Conservation (phyloP, 1,284 basidiomycete species). For the Volvariella surrecta region DNA sequence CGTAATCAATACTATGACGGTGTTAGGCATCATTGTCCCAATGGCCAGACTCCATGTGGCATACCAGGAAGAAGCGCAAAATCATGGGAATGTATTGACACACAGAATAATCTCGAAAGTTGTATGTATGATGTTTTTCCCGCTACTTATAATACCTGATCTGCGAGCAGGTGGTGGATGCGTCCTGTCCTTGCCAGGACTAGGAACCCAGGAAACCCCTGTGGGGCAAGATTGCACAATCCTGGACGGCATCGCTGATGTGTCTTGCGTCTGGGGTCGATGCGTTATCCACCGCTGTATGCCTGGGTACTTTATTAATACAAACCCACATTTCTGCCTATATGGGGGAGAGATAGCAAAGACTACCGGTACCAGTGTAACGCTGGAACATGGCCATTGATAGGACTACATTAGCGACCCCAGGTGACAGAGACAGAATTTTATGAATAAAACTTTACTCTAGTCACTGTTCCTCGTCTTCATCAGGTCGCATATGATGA, state of each 20-base stretch:
- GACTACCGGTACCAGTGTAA: too few species aligned
- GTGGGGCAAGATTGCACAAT: conserved; percentile 38
- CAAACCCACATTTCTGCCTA: conserved; percentile 19
- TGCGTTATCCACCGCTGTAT: conserved; percentile 40
- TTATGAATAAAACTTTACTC: too few species aligned
- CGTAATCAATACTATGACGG: conserved; percentile 17
- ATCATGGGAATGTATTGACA: conserved; percentile 42
- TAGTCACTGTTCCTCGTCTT: too few species aligned
- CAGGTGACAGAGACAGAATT: too few species aligned
- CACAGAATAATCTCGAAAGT: conserved; percentile 38
- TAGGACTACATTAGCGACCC: too few species aligned
- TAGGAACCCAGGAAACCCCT: conserved; percentile 13
- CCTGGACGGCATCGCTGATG: conserved; percentile 38
- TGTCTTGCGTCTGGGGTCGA: conserved; percentile 33
- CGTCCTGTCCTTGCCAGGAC: conserved; percentile 23
- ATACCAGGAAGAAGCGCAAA: conserved; percentile 25
- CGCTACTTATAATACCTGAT: not conserved
- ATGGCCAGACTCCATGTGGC: conserved; percentile 32
- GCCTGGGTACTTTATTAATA: conserved; percentile 28
- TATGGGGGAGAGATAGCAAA: not conserved
- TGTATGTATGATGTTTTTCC: conserved; percentile 27
- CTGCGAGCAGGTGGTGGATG: conserved; percentile 39
- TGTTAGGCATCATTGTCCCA: conserved; percentile 17
- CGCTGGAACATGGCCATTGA: too few species aligned
- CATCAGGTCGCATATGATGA: too few species aligned